Evolutionary conservation across 352 stramenopile genomes (phyloP), one percentile per base, ranked within the genome.

Genomic region (Globisporangium iwayamae): DNA sequence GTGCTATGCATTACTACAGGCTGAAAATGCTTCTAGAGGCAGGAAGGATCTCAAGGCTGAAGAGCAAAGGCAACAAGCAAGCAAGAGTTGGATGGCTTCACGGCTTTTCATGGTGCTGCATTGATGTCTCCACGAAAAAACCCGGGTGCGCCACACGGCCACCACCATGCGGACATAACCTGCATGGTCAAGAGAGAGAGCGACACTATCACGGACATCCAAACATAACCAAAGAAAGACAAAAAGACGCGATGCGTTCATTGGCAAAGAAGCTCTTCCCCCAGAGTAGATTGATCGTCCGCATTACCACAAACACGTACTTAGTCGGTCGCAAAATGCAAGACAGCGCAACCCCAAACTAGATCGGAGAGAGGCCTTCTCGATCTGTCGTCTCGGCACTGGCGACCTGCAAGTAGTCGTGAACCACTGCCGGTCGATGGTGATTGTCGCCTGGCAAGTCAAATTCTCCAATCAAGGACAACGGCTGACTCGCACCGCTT

Each of bases 401-500:
- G 28, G 20, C 54, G 53, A 67, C 61, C 61, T 43, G 34, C 54
- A 60, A 22, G 50, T 51, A 36, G 4, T 36, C 4, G 32, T 36
- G 13, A 39, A 43, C 32, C 50, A 25, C 52, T 55, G 22, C 46
- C 53, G 53, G 46, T 53, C 48, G 53, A 28, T 32, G 43, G 32
- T 32, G 59, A 39, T 65, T 38, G 25, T 61, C 36, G 50, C 13
- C 38, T 61, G 41, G 55, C 30, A 61, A 61, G 34, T 51, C 55
- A 28, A 47, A 51, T 38, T 51, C 22, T 61, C 55, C 55, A 60
- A 36, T 51, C 22, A 61, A 61, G 55, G 55, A 51, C 28, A 59
- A 53, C 30, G 28, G 54, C 14, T 51, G 59, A 75, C 36, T 41
- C 36, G 36, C 66, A 91, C 11, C 36, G 36, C 66, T 92, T 95